Conservation (phyloP, 2,329 filamentous ascomycete genomes). For the Cryphonectria nitschkei region DNA sequence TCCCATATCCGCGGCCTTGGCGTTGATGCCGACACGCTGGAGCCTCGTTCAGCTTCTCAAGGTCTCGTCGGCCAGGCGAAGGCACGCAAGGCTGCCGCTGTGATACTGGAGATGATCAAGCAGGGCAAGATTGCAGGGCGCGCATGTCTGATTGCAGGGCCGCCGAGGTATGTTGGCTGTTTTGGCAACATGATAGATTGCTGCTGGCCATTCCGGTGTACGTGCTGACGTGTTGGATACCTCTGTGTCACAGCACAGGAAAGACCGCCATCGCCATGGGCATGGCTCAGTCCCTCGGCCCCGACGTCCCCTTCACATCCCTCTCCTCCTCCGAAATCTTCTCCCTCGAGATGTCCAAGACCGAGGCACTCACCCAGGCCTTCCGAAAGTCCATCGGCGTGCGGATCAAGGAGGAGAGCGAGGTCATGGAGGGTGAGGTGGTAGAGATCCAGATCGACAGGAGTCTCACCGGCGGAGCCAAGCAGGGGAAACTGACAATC, state of each 20-base stretch:
- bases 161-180: constrained; percentile 66
- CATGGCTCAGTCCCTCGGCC: constrained; percentile 92
- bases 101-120: constrained; percentile 98
- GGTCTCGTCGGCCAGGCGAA: constrained; percentile 96
- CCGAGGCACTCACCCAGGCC: constrained; percentile 96
- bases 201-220: neutral
- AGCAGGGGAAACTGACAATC: constrained; percentile 98
- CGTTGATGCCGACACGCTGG: constrained; percentile 87
- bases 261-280: constrained; percentile 99
- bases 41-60: constrained; percentile 83
- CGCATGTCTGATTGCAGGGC: constrained; percentile 91
- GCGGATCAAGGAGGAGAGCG: constrained; percentile 97
- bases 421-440: constrained; percentile 98
- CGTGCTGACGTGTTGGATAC: constrained; percentile 8
- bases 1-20: constrained; percentile 96
- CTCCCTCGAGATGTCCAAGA: constrained; percentile 99
- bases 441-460: constrained; percentile 98
- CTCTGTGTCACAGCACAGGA: constrained; percentile 68
- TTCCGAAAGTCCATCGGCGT: constrained; percentile 98
- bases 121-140: constrained; percentile 97
- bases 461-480: constrained; percentile 93
- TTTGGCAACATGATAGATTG: neutral
- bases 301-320: constrained; percentile 95
- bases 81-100: constrained; percentile 92
- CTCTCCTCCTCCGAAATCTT: constrained; percentile 97